Percentiles rank a stretch among this genome's conserved stretches.
Conservation (phyloP, 192 early-diverging fungal genomes). For the Coemansia sp. region DNA sequence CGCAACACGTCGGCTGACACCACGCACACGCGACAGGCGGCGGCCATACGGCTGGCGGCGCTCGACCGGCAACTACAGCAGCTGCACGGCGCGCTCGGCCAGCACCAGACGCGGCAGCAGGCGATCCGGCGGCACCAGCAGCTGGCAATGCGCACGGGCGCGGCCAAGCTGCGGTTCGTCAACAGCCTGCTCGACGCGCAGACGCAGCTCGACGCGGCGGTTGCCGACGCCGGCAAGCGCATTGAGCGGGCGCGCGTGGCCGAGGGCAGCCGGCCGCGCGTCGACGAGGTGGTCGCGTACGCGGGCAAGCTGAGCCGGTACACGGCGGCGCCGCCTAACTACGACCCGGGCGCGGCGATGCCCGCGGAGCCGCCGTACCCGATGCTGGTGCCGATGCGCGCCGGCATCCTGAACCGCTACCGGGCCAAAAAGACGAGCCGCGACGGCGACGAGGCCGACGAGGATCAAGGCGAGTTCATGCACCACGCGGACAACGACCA, state of each 20-base stretch:
- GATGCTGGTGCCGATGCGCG: conserved; percentile 44
- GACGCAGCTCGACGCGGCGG: conserved; percentile 18
- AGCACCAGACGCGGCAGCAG: conserved; percentile 42
- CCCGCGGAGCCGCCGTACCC: conserved; percentile 51
- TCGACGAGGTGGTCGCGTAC: conserved; percentile 45
- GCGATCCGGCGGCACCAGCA: conserved; percentile 34
- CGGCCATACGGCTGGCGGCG: conserved; percentile 6
- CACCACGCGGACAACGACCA: conserved; percentile 27
- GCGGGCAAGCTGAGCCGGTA: conserved; percentile 51
- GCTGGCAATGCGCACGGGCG: conserved; percentile 28
- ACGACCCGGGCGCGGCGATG: conserved; percentile 24
- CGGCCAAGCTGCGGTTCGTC: conserved; percentile 34
- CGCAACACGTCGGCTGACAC: conserved; percentile 16
- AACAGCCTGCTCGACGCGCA: conserved; percentile 37
- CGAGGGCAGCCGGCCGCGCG: conserved; percentile 7
- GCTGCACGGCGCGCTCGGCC: conserved; percentile 25
- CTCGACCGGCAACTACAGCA: conserved; percentile 34
- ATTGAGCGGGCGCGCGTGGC: conserved; percentile 11
- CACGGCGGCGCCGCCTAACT: conserved; percentile 52
- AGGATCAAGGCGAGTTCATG: conserved; percentile 24
- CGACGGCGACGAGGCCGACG: conserved; percentile 8
- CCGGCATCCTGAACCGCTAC: conserved; percentile 44
- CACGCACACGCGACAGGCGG: conserved; percentile 1
- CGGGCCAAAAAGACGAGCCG: conserved; percentile 19
- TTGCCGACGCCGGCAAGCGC: conserved; percentile 23